Evolutionary conservation across 1,284 basidiomycete species (phyloP), one percentile per base, ranked within the genome.

Genomic region (Coniophora puteana): DNA sequence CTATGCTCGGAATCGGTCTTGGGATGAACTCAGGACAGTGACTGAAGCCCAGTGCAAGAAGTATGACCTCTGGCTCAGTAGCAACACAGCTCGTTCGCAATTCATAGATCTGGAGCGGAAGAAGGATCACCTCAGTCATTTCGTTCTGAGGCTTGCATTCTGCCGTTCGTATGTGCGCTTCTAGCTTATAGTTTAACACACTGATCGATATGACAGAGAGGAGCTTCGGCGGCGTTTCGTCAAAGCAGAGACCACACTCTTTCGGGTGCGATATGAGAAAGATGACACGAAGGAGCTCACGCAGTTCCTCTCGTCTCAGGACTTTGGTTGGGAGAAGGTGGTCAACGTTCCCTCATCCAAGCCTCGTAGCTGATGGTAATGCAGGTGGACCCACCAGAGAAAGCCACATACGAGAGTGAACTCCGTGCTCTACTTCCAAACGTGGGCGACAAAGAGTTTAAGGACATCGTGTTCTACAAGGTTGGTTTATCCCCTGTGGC

Each of bases 91-190:
- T 3, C 52, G 53, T 20, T 63, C 52, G 8, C 59, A 66, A 21
- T 67, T 78, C 43, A 48, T 71, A 41, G 80, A 90, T 27, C 65
- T 63, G 8, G 82, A 99, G 61, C 73, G 96, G 47, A 76, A 76
- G 58, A 84, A 78, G 51, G 96, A 99, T 62, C 89, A 94, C 57
- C 74, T 97, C 23, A 85, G 93, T 14, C 96, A 99, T 68, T 99
- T 93, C 67, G 92, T 99, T 3, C 72, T 99, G 45, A 72, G 96
- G 32, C 73, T 99, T 28, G 94, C 96, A 2, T 99, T 99, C 64
- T 96, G 93, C 65, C 81, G 92, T 43, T 93, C 90, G 93, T 96
- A 64, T 61, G 91, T 80, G 8, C 29, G 24, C 22, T 39, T 46
- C 11, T 42, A n/a, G 31, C 6, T 29, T 26, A 32, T 14, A 3